Percentiles rank a stretch among this genome's conserved stretches.
Evolutionary conservation across 352 stramenopile species (phyloP).

Genomic region (Globisporangium takayamanum): DNA sequence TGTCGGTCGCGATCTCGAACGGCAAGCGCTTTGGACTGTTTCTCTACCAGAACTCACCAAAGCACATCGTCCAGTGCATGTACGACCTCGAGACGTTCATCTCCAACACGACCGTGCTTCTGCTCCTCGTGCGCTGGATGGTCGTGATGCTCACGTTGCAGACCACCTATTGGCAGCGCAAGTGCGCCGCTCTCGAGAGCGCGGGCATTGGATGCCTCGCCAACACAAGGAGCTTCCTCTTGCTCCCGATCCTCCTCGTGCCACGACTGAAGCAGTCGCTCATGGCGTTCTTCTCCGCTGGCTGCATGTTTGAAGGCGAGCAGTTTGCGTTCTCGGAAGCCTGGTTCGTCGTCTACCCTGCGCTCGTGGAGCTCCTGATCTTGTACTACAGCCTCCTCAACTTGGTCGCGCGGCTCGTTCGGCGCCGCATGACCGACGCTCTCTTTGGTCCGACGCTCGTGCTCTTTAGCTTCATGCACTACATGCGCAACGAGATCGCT

Average conservation of each 20-base stretch:
- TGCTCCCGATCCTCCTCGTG: constrained; percentile 16
- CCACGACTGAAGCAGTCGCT: constrained; percentile 14
- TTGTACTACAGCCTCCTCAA: constrained; percentile 26
- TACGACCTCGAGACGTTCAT: constrained; percentile 30
- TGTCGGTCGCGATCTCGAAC: constrained; percentile 17
- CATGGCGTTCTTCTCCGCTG: constrained; percentile 12
- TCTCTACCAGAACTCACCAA: constrained; percentile 3
- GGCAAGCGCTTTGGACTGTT: constrained; percentile 16
- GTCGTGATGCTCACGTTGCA: constrained; percentile 14
- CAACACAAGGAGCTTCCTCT: constrained; percentile 15
- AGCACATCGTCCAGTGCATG: constrained; percentile 11
- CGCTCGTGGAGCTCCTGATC: constrained; percentile 16
- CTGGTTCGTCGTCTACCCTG: constrained; percentile 24
- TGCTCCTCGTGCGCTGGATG: constrained; percentile 25
- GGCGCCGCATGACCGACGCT: constrained; percentile 14
- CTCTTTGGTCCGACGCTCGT: constrained; percentile 19
- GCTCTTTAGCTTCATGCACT: constrained; percentile 18
- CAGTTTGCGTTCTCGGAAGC: constrained; percentile 10
- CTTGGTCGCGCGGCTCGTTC: constrained; percentile 9
- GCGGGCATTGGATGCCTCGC: constrained; percentile 12
- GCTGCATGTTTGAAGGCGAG: constrained; percentile 15
- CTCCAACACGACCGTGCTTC: constrained; percentile 18
- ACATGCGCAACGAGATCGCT: constrained; percentile 10
- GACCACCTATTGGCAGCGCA: not conserved
- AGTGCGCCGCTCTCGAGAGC: constrained; percentile 3